phyloP scores from a whole-genome alignment of 345 rosid species.

The Populus alba region DNA sequence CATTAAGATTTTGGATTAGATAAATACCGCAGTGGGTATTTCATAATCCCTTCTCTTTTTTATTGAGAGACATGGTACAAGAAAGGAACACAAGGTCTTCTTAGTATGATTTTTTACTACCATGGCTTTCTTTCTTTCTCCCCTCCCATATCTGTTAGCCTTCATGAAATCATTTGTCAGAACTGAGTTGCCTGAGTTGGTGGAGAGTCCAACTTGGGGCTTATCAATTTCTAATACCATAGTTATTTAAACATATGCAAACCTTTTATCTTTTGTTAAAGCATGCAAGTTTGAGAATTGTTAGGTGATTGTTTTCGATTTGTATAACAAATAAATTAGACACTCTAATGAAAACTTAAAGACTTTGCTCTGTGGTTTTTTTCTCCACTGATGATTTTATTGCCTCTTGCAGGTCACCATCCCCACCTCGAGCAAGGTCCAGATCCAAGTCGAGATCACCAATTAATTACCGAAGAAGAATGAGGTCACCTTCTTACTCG shows the following conservation, averaged over 20 bases:
- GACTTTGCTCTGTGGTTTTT: neutral
- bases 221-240: neutral
- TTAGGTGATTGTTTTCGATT: neutral
- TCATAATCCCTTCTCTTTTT: neutral
- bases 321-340: neutral
- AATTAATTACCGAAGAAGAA: slow-evolving; percentile 52
- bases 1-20: neutral
- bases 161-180: neutral
- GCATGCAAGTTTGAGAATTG: neutral
- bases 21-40: neutral
- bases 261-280: neutral
- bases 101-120: neutral
- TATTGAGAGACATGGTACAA: neutral
- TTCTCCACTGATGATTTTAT: slow-evolving; percentile 2
- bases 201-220: neutral
- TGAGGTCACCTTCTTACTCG: slow-evolving; percentile 67
- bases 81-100: neutral
- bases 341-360: neutral
- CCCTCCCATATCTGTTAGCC: neutral
- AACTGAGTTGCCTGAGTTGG: neutral
- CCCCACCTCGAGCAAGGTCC: slow-evolving; percentile 58
- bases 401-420: slow-evolving; percentile 59
- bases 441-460: slow-evolving; percentile 81
- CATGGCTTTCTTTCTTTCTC: neutral
- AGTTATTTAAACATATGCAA: neutral